Percentiles rank a stretch among this genome's conserved stretches.
Conservation (phyloP, 169 alveolate genomes). For the Hammondia hammondi region DNA sequence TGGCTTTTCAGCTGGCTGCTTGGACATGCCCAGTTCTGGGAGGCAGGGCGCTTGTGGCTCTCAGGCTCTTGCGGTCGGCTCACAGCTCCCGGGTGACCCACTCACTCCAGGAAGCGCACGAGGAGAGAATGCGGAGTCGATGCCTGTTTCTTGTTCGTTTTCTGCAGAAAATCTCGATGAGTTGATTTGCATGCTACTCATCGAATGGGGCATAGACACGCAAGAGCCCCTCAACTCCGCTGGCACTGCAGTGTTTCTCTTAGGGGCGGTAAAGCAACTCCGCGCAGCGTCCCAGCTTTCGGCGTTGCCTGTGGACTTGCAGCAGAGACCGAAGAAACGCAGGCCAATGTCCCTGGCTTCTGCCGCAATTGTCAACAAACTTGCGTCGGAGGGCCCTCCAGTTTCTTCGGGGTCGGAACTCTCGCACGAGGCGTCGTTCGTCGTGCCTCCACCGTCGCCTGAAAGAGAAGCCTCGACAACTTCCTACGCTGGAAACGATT, state of each 20-base stretch:
- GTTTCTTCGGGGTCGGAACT: background rate
- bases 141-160: background rate
- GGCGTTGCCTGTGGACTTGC: background rate
- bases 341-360: background rate
- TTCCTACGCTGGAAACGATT: background rate
- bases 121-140: background rate
- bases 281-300: background rate
- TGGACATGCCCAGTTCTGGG: background rate
- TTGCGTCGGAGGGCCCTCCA: background rate
- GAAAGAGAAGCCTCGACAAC: background rate
- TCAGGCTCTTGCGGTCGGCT: background rate
- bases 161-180: slow-evolving; percentile 13
- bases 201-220: slow-evolving; percentile 20
- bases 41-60: background rate
- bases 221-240: slow-evolving; percentile 8
- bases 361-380: background rate
- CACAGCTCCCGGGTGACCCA: background rate
- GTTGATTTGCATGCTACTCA: background rate
- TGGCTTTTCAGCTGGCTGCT: no score
- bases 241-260: background rate
- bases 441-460: background rate
- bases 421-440: background rate
- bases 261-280: slow-evolving; percentile 1
- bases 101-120: background rate
- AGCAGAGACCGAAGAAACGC: background rate